phyloP scores from a whole-genome alignment of 2,329 filamentous ascomycete genomes.

The Zymoseptoria tritici region DNA sequence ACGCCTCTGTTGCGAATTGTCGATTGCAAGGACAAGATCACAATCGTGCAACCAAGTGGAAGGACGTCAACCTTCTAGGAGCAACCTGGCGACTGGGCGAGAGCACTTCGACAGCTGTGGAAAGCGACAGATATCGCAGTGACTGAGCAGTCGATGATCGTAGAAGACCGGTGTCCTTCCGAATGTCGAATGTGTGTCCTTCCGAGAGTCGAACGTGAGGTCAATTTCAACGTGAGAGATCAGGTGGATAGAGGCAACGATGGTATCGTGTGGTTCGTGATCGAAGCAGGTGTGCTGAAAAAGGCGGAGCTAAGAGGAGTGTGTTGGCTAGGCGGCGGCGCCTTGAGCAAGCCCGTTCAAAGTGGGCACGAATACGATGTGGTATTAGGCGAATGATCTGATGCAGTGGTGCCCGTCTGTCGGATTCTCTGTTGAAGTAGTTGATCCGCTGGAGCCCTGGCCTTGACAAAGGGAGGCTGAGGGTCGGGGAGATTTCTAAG shows the following conservation, averaged over 20 bases:
- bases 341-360: conserved; percentile 8
- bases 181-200: neutral
- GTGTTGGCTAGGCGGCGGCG: conserved; percentile 7
- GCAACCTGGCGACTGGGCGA: neutral
- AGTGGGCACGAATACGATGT: conserved; percentile 11
- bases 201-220: neutral
- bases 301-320: conserved; percentile 12
- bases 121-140: neutral
- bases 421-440: conserved; percentile 17
- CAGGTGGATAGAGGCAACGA: neutral
- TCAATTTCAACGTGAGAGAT: neutral
- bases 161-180: neutral
- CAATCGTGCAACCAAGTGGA: neutral
- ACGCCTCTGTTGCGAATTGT: neutral
- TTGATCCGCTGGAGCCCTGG: conserved; percentile 2
- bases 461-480: neutral
- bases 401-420: conserved; percentile 7
- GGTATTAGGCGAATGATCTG: conserved; percentile 9
- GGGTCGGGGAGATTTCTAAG: neutral
- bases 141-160: neutral
- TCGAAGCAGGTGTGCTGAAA: conserved; percentile 12
- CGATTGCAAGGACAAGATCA: neutral
- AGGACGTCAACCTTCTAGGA: neutral
- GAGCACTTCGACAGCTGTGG: neutral
- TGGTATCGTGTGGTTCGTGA: neutral